Evolutionary conservation across 768 basidiomycete genomes (phyloP).

Genomic region (Russula virescens): DNA sequence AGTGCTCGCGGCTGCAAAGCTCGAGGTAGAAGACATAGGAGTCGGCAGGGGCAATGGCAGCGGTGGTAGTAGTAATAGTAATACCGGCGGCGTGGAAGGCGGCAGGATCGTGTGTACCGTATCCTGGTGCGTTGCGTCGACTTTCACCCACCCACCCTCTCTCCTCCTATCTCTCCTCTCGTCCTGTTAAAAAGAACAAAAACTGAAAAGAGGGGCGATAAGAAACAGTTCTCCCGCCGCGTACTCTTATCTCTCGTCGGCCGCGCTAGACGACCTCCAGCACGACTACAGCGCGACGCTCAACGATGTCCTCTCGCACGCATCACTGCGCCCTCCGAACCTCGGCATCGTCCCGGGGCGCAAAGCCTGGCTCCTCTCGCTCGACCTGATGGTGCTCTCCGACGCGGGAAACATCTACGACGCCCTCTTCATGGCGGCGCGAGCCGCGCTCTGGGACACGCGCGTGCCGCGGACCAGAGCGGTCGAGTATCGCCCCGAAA

Average conservation of each 20-base stretch:
- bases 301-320: constrained; percentile 58
- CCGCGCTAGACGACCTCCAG: constrained; percentile 69
- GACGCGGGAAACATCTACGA: constrained; percentile 75
- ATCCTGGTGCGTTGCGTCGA: constrained; percentile 66
- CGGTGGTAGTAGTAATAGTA: too few species aligned
- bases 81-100: constrained; percentile 47
- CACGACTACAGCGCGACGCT: constrained; percentile 63
- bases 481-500: constrained; percentile 57
- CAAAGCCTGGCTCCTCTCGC: constrained; percentile 70
- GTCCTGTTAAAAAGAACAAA: not conserved
- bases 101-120: constrained; percentile 65
- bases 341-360: constrained; percentile 43
- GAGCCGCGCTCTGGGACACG: constrained; percentile 77
- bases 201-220: constrained; percentile 30
- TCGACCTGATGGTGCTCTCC: constrained; percentile 69
- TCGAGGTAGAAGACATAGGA: constrained; percentile 65
- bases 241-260: constrained; percentile 60
- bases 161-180: not conserved
- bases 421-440: constrained; percentile 70
- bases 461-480: constrained; percentile 68
- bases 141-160: not conserved
- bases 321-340: constrained; percentile 59
- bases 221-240: constrained; percentile 69
- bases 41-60: constrained; percentile 31
- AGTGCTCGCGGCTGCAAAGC: constrained; percentile 68